Evolutionary conservation across 257 asterid genomes (phyloP), one percentile per base, ranked within the genome.

Genomic region (Scutellaria barbata): DNA sequence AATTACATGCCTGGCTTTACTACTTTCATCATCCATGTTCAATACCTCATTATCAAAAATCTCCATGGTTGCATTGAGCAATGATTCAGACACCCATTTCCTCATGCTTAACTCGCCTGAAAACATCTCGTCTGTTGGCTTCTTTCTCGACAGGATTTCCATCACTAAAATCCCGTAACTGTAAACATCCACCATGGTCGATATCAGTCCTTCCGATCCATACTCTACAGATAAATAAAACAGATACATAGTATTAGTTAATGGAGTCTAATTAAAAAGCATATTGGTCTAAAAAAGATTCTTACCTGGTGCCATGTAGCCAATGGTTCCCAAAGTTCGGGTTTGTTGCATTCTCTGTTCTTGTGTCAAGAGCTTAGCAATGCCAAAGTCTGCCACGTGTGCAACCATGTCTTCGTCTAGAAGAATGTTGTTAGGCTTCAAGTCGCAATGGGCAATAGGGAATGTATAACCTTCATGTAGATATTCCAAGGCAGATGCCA

Each of bases 391-490:
- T 0, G 17, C 63, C 4, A 25, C 63, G 6, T 30, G 63, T 22
- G 63, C 63, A 56, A 56, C 42, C 63, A 56, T 56, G 5, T 56
- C 63, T 25, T 56, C 63, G 42, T 56, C 63, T 10, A 30, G 42
- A 56, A 56, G 63, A 30, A 56, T 56, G 63, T 56, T 56, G 18
- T 5, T 56, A 1, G 63, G 63, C 18, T 56, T 56, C 33, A 56
- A 30, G 10, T 25, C 41, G 10, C 63, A 56, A 30, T 56, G 63
- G 1, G 5, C 63, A 5, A 56, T 30, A 3, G 63, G 18, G 14
- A 33, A 20, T 12, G 63, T 56, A 6, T 25, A 56, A 25, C 63
- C 63, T 30, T 10, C 63, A 30, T 56, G 63, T 11, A 56, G 10
- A 6, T 56, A 56, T n/a, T 25, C 63, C 7, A 56, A 7, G 0